Conservation (phyloP, 345 rosid genomes). For the Salix caprea region DNA sequence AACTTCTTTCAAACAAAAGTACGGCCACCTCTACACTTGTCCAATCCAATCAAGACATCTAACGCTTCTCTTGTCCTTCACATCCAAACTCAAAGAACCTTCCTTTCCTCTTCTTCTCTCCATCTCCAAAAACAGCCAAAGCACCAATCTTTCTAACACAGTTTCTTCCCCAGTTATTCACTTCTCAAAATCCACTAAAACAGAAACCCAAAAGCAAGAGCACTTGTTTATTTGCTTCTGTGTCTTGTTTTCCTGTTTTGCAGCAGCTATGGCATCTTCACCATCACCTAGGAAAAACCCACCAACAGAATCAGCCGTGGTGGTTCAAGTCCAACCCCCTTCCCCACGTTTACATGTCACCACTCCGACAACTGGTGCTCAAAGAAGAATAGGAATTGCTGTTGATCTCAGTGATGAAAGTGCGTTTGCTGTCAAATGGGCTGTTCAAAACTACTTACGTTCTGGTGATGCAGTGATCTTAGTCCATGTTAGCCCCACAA, state of each 20-base stretch:
- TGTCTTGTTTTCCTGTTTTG: no score
- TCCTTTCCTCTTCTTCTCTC: neutral
- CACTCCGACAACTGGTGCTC: constrained; percentile 47
- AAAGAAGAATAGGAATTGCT: constrained; percentile 74
- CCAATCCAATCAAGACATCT: neutral
- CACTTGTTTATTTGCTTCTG: neutral
- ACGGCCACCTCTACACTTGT: neutral
- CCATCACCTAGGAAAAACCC: constrained; percentile 14
- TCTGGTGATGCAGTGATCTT: constrained; percentile 73
- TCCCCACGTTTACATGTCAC: constrained; percentile 52
- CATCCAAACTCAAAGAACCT: neutral
- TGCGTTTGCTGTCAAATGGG: constrained; percentile 78
- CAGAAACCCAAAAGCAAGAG: neutral
- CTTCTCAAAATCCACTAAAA: no score
- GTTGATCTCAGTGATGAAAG: constrained; percentile 89
- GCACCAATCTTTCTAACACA: no score
- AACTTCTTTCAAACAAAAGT: no score
- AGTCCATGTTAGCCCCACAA: constrained; percentile 72
- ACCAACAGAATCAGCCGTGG: constrained; percentile 6
- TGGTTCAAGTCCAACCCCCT: constrained; percentile 56
- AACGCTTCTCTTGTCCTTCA: neutral
- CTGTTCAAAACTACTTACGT: constrained; percentile 82
- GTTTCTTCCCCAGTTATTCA: no score
- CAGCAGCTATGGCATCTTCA: constrained; percentile 5
- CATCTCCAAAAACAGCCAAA: neutral